phyloP scores from a whole-genome alignment of 352 stramenopile species.

The Globisporangium paddicum region DNA sequence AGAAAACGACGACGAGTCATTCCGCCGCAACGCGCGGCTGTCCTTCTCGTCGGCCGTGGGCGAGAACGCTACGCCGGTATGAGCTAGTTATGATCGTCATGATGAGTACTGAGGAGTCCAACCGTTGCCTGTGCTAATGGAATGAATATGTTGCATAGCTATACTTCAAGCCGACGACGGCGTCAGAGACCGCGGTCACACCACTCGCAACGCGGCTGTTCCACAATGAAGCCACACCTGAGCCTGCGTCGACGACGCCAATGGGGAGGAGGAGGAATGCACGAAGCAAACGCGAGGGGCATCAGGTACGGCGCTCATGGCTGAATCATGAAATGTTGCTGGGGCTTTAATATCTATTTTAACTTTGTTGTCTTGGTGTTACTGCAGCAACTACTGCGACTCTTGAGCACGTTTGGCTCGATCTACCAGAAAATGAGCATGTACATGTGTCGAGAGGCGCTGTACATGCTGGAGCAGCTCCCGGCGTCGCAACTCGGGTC shows the following conservation, averaged over 20 bases:
- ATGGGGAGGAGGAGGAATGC: neutral
- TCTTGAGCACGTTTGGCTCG: conserved; percentile 64
- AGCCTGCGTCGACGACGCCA: neutral
- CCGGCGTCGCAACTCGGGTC: conserved; percentile 84
- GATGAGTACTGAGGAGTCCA: neutral
- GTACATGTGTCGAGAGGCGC: conserved; percentile 84
- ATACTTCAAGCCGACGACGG: neutral
- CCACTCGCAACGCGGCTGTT: conserved; percentile 17
- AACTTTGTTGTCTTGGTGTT: neutral
- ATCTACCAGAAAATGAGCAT: conserved; percentile 68
- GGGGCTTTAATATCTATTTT: neutral
- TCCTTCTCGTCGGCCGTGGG: conserved; percentile 54
- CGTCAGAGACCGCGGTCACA: neutral
- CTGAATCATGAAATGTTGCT: neutral
- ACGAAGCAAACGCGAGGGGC: neutral
- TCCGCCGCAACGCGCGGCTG: conserved; percentile 38
- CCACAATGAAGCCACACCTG: conserved; percentile 10
- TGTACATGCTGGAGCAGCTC: conserved; percentile 85
- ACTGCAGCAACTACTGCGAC: conserved; percentile 35
- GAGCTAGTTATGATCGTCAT: neutral
- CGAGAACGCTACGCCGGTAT: conserved; percentile 54
- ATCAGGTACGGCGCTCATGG: conserved; percentile 4
- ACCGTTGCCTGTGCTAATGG: neutral
- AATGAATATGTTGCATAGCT: neutral
- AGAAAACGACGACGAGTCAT: conserved; percentile 60